These are phyloP conservation scores for Sistotremastrum suecicum DNA, from an alignment of 768 basidiomycete genomes.

Conservation along the genomic window DNA sequence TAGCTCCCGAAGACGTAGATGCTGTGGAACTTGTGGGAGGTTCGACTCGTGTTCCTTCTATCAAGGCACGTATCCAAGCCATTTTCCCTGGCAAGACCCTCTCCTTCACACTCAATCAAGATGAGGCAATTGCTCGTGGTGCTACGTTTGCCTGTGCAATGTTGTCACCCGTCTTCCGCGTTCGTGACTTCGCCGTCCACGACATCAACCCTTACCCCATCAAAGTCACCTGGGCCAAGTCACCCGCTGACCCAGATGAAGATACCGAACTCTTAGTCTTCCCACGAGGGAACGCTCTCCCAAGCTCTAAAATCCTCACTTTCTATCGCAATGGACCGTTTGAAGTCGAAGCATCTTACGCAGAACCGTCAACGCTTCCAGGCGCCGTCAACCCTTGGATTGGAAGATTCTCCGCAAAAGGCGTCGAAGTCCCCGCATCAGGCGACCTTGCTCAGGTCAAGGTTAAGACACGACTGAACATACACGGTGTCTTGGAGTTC, in stretches of 20 bases:
- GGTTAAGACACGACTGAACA: constrained; percentile 79
- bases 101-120: constrained; percentile 90
- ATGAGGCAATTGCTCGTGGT: constrained; percentile 92
- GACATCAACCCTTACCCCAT: constrained; percentile 83
- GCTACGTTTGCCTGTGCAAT: constrained; percentile 96
- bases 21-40: constrained; percentile 91
- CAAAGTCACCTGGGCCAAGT: constrained; percentile 77
- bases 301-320: constrained; percentile 90
- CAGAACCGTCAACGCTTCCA: constrained; percentile 56
- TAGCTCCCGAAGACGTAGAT: constrained; percentile 77
- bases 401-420: constrained; percentile 67
- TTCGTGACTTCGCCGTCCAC: constrained; percentile 82
- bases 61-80: constrained; percentile 74
- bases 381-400: constrained; percentile 78
- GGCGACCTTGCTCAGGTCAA: constrained; percentile 76
- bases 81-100: constrained; percentile 77
- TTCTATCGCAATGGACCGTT: constrained; percentile 87
- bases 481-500: constrained; percentile 78
- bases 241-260: constrained; percentile 65
- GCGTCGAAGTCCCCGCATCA: constrained; percentile 44
- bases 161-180: constrained; percentile 95
- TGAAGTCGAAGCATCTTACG: constrained; percentile 78
- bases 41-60: constrained; percentile 81
- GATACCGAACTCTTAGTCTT: constrained; percentile 89
- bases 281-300: constrained; percentile 70